Percentiles rank a stretch among this genome's conserved stretches.
Conservation (phyloP, 495 filamentous ascomycete genomes). For the Penicillium arizonense region DNA sequence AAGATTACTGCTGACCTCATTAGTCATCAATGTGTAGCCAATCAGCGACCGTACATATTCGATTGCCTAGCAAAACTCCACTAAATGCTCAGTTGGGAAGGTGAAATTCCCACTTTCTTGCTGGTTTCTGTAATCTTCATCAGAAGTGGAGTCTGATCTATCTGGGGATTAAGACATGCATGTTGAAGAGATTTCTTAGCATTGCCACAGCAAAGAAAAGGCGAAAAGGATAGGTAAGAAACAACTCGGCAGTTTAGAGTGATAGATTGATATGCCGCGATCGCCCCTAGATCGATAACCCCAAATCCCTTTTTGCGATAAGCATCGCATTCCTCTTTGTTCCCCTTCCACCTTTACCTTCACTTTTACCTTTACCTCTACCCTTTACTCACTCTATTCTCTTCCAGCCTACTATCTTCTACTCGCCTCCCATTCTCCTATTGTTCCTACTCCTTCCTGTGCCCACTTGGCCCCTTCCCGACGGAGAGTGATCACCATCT, state of each 20-base stretch:
- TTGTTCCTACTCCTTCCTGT: neutral
- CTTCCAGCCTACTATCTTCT: slow-evolving; percentile 1
- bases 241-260: slow-evolving; percentile 22
- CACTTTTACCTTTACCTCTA: neutral
- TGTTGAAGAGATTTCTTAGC: slow-evolving; percentile 8
- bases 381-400: slow-evolving; percentile 5
- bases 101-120: slow-evolving; percentile 18
- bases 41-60: slow-evolving; percentile 20
- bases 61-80: slow-evolving; percentile 30
- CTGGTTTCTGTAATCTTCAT: slow-evolving; percentile 23
- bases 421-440: neutral
- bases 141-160: slow-evolving; percentile 34
- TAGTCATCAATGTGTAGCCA: slow-evolving; percentile 10
- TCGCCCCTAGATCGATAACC: slow-evolving; percentile 35
- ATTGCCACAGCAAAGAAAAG: neutral
- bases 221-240: slow-evolving; percentile 16
- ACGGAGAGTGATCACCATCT: slow-evolving; percentile 20
- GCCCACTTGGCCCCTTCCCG: slow-evolving; percentile 8
- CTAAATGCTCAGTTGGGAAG: slow-evolving; percentile 23
- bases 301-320: slow-evolving; percentile 18
- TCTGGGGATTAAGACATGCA: slow-evolving; percentile 28
- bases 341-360: slow-evolving; percentile 8
- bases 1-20: slow-evolving; percentile 29
- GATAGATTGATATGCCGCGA: slow-evolving; percentile 31
- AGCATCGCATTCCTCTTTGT: slow-evolving; percentile 10